These are phyloP conservation scores for Arthrobotrys sinensis DNA, from an alignment of 2,329 filamentous ascomycete species.

Conservation along the genomic window DNA sequence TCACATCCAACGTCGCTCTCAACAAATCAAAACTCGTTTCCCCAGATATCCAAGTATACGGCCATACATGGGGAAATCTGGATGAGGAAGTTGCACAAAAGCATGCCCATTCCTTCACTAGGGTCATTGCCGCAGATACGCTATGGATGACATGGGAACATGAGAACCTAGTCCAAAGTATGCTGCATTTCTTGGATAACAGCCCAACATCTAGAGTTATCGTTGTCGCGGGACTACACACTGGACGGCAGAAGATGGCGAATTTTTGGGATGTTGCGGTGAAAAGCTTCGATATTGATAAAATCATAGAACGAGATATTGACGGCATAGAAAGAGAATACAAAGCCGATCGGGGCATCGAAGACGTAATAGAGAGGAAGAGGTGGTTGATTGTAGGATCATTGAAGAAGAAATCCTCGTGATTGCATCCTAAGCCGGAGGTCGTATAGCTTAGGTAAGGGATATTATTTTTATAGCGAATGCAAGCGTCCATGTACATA, in stretches of 20 bases:
- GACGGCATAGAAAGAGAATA: conserved; percentile 76
- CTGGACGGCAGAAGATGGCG: conserved; percentile 77
- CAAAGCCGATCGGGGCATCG: conserved; percentile 74
- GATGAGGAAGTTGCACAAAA: conserved; percentile 64
- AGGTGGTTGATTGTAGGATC: conserved; percentile 78
- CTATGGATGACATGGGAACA: conserved; percentile 83
- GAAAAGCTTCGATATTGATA: conserved; percentile 74
- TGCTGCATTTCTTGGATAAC: conserved; percentile 75
- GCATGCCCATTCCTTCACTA: conserved; percentile 71
- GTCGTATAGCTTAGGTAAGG: not conserved
- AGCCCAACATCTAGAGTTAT: conserved; percentile 72
- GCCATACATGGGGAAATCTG: conserved; percentile 77
- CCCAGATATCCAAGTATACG: conserved; percentile 70
- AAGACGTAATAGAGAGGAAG: conserved; percentile 77
- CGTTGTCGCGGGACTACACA: conserved; percentile 81
- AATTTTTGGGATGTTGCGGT: conserved; percentile 74
- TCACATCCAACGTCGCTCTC: conserved; percentile 73
- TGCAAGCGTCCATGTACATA: conserved; percentile 40
- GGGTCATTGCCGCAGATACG: conserved; percentile 80
- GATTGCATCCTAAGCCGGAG: not conserved
- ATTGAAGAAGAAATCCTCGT: conserved; percentile 65
- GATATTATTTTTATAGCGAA: conserved; percentile 33
- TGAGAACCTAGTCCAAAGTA: conserved; percentile 75
- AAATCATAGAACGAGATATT: conserved; percentile 79
- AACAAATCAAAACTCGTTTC: conserved; percentile 69